Evolutionary conservation across 179 eudicot genomes (phyloP).

Genomic region (Nepenthes alata): DNA sequence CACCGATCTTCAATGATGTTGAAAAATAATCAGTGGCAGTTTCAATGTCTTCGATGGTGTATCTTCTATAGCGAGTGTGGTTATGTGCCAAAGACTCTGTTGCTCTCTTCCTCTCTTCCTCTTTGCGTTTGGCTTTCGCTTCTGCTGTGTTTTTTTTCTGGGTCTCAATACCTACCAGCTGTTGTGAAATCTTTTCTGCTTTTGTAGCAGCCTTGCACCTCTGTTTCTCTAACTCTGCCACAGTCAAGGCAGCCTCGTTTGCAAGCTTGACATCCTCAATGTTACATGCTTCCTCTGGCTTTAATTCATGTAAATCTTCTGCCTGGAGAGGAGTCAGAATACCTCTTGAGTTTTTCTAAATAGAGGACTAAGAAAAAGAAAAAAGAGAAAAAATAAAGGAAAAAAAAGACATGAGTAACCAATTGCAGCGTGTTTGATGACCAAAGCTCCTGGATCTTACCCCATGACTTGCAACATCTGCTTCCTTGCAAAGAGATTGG

Average conservation of each 20-base stretch:
- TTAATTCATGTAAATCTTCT: slow-evolving; percentile 25
- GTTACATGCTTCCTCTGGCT: slow-evolving; percentile 23
- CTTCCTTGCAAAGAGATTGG: slow-evolving; percentile 37
- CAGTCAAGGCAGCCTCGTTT: slow-evolving; percentile 29
- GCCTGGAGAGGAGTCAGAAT: slow-evolving; percentile 20
- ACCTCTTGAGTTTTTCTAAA: neutral
- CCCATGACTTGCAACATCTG: slow-evolving; percentile 30
- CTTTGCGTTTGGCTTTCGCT: slow-evolving; percentile 22
- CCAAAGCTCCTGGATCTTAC: slow-evolving; percentile 15
- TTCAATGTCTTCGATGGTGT: slow-evolving; percentile 58
- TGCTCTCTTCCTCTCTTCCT: slow-evolving; percentile 25
- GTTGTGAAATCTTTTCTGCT: slow-evolving; percentile 40
- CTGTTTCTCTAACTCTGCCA: slow-evolving; percentile 46
- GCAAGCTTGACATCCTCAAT: slow-evolving; percentile 25
- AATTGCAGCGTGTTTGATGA: neutral
- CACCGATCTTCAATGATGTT: slow-evolving; percentile 51
- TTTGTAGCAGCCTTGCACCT: slow-evolving; percentile 45
- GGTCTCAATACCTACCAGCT: slow-evolving; percentile 41
- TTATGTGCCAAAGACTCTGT: slow-evolving; percentile 12
- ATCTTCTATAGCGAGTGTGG: slow-evolving; percentile 28
- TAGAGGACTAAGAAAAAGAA: neutral
- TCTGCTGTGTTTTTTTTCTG: slow-evolving; percentile 34
- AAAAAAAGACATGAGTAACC: neutral
- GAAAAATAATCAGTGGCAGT: slow-evolving; percentile 51
- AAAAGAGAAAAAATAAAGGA: neutral